Evolutionary conservation across 2,329 filamentous ascomycete species (phyloP), one percentile per base, ranked within the genome.

Genomic region (Phialophora macrospora): DNA sequence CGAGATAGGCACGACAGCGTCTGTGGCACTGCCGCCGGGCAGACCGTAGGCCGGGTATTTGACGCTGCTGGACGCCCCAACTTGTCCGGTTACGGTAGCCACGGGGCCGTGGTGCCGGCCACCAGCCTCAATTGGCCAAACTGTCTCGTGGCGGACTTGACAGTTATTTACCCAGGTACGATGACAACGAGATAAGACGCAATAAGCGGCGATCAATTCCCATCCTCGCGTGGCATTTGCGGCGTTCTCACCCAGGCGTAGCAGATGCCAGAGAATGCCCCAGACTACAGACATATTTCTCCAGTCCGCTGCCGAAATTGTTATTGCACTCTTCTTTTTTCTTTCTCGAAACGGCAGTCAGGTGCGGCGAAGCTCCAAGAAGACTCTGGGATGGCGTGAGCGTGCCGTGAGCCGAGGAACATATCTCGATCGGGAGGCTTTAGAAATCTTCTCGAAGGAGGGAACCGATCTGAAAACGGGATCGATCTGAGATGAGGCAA

Each of bases 351-450:
- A n/a, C 17, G 17, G 38, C 17, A 44, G 28, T 22, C 20, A 20
- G 14, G 5, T 46, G 56, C 26, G 28, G 24, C 20, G 56, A 49
- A 20, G 26, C 12, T 11, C n/a, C 51, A 55, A 38, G 11, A 7
- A 12, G 41, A 17, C 38, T 9, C 24, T 34, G 24, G 17, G 12
- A n/a, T 34, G 32, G 62, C 57, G 28, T 41, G 32, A 55, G 34
- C 7, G 59, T 64, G 58, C 65, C 62, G 65, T 56, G 65, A 67
- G 61, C 65, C 65, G 65, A 65, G 51, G 58, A 48, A 61, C 56
- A 34, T 49, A 56, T 62, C 59, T 55, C 49, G 46, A 64, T 55
- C 48, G 62, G 44, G 51, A 49, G 32, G 52, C 30, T 9, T 20
- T 46, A 57, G 59, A 64, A 62, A 44, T 46, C 41, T 67, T 67